Evolutionary conservation across 371 early-diverging fungal species (phyloP), one percentile per base, ranked within the genome.

Genomic region (Mortierella sp.): DNA sequence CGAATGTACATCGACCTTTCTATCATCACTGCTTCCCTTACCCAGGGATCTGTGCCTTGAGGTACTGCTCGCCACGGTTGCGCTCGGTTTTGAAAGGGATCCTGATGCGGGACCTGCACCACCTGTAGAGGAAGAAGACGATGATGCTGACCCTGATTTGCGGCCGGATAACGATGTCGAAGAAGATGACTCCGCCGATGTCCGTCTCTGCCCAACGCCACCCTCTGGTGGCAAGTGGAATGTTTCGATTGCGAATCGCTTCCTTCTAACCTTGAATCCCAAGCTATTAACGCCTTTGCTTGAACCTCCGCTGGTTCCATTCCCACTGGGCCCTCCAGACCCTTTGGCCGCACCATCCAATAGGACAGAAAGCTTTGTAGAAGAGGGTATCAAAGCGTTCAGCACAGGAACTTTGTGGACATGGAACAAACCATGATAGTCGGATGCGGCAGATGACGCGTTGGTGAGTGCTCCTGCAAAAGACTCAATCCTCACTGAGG

Each of bases 181-280:
- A 10, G 59, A 59, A 0, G 74, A 74, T 2, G 80, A 65, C 19
- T 80, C 75, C 36, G 74, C 66, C 24, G 89, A 86, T 0, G 90
- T 88, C 36, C 93, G 88, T 40, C 94, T 84, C 55, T 93, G 93
- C 10, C 89, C 88, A 2, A 93, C 90, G 8, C 94, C 94, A 45
- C 94, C 94, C 75, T 97, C 97, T 7, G 97, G 96, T 16, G 98
- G 98, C 65, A 98, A 83, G 77, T 94, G 92, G 85, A 96, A 97
- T 0, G 96, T 93, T 72, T 97, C 97, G 38, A 98, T 94, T 3
- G 90, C 85, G 79, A 98, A 97, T 66, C 95, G 88, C 75, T 97
- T 97, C 58, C 97, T 87, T 47, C 96, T 85, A 38, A 95, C 91
- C 69, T 93, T 94, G 85, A 96, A 96, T 28, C 92, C 96, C 24